phyloP scores from a whole-genome alignment of 805 yeast genomes.

The Candida rishiriensis region DNA sequence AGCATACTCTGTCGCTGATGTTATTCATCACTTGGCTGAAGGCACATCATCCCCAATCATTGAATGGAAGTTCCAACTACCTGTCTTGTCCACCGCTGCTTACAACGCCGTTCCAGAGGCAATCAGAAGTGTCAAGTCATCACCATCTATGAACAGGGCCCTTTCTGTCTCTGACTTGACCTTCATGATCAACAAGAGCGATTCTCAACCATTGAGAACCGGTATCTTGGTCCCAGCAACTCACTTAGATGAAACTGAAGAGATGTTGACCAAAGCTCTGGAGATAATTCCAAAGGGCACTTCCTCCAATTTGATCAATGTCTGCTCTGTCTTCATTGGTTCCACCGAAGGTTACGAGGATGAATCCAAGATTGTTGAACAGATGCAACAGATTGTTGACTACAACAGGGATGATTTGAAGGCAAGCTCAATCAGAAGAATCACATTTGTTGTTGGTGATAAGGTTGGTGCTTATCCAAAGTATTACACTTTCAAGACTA shows the following conservation, averaged over 20 bases:
- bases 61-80: constrained; percentile 86
- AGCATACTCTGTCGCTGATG: constrained; percentile 83
- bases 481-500: constrained; percentile 80
- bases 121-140: constrained; percentile 35
- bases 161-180: constrained; percentile 91
- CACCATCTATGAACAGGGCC: constrained; percentile 64
- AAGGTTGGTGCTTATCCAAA: constrained; percentile 86
- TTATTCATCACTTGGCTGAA: constrained; percentile 50
- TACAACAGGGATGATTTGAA: constrained; percentile 67
- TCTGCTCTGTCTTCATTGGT: constrained; percentile 74
- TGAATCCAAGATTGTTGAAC: constrained; percentile 63
- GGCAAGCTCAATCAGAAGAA: constrained; percentile 78
- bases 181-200: constrained; percentile 66
- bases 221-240: constrained; percentile 80
- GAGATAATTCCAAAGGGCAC: constrained; percentile 56
- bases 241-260: constrained; percentile 89
- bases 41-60: constrained; percentile 60
- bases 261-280: constrained; percentile 68
- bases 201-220: constrained; percentile 69
- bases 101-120: constrained; percentile 63
- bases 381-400: constrained; percentile 59
- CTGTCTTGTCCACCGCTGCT: constrained; percentile 65
- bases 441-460: constrained; percentile 85
- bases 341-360: constrained; percentile 68
- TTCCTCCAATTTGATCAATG: constrained; percentile 56